phyloP scores from a whole-genome alignment of 179 eudicot genomes.

The Beta macrorhiza region DNA sequence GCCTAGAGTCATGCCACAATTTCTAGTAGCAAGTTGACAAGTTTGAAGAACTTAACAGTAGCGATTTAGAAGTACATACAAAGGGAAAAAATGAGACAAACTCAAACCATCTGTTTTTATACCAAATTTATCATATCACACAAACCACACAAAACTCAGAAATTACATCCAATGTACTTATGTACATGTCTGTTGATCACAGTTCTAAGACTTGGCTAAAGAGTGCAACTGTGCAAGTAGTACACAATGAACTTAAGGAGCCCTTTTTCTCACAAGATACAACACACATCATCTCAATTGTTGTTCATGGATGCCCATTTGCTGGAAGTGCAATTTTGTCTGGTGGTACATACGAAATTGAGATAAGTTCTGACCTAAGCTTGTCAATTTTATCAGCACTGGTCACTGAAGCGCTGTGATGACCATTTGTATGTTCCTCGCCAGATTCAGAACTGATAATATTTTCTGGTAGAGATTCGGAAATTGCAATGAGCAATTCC shows the following conservation, averaged over 20 bases:
- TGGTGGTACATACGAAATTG: slow-evolving; percentile 43
- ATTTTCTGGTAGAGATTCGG: slow-evolving; percentile 42
- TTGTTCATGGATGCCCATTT: slow-evolving; percentile 17
- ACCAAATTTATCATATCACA: slow-evolving; percentile 16
- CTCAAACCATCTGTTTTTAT: not conserved
- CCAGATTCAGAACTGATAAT: slow-evolving; percentile 7
- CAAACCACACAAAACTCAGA: not conserved
- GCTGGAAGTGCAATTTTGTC: slow-evolving; percentile 26
- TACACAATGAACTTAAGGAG: slow-evolving; percentile 11
- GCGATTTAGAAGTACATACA: not conserved
- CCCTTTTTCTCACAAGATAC: slow-evolving; percentile 12
- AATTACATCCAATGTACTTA: slow-evolving; percentile 14
- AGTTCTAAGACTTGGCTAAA: slow-evolving; percentile 19
- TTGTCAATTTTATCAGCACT: slow-evolving; percentile 33
- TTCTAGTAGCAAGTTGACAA: not conserved
- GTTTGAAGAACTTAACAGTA: not conserved
- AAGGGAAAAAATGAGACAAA: not conserved
- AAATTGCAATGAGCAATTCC: slow-evolving; percentile 60
- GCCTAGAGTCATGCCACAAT: not conserved
- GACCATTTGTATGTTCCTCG: slow-evolving; percentile 9
- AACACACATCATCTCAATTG: slow-evolving; percentile 1
- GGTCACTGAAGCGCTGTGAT: slow-evolving; percentile 8
- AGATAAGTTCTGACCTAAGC: slow-evolving; percentile 47
- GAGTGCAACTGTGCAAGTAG: not conserved
- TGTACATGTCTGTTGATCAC: slow-evolving; percentile 16